Evolutionary conservation across 371 early-diverging fungal species (phyloP), one percentile per base, ranked within the genome.

Genomic region (Mucor circinelloides): DNA sequence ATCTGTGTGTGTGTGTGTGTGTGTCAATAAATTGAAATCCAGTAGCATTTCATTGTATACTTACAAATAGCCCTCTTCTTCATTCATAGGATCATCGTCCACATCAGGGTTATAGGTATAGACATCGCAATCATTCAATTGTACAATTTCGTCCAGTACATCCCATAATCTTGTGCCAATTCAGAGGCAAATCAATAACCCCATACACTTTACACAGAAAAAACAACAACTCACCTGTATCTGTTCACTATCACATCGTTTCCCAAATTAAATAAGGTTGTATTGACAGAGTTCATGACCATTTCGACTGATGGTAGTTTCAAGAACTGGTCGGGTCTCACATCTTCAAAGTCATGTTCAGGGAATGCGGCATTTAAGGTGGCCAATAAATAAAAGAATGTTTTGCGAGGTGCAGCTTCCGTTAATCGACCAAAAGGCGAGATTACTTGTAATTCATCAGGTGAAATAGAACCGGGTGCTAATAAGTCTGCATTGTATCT

Each of bases 331-430:
- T 96, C 95, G 8, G 96, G 95, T 61, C 91, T 89, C 13, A 93
- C 82, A 59, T 94, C 93, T 62, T 94, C 93, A 81, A 97, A 97
- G 74, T 97, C 98, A 69, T 96, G 92, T 68, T 97, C 97, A 4
- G 98, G 97, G 68, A 92, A 97, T 2, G 94, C 91, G 6, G 95
- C 93, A 69, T 97, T 97, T 44, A 97, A 81, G 0, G 96, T 97
- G 9, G 94, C 93, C 38, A 97, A 85, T 12, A 97, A 84, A 75
- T 94, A 96, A 72, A 95, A 96, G 58, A 96, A 84, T 2, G 94
- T 94, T 81, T 90, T 93, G 63, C 91, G 76, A 30, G 93, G 90
- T 6, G 93, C 83, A 0, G 90, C 70, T 71, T 95, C 89, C 23
- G 90, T 86, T 72, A 95, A 78, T 6, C 94, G 89, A 3, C 95